phyloP scores from a whole-genome alignment of 1,284 basidiomycete genomes.

The Retiboletus flavoniger region DNA sequence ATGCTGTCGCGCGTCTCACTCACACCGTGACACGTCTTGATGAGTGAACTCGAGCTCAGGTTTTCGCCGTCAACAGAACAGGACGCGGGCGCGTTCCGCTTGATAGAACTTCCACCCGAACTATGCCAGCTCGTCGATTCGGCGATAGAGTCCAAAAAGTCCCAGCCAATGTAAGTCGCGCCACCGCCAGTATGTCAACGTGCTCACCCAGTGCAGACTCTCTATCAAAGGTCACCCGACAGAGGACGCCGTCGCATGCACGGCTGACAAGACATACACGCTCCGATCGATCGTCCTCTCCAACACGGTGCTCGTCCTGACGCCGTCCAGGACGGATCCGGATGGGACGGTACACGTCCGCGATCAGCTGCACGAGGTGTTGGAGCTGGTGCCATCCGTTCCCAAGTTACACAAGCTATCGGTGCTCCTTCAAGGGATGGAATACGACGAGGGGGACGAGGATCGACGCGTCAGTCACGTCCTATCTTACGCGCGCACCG shows the following conservation, averaged over 20 bases:
- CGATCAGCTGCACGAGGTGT: conserved; percentile 71
- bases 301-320: conserved; percentile 78
- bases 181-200: neutral
- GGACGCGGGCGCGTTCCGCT: conserved; percentile 55
- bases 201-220: conserved; percentile 45
- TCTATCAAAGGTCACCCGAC: conserved; percentile 76
- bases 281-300: conserved; percentile 82
- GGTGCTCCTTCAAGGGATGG: conserved; percentile 57
- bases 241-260: conserved; percentile 90
- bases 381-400: conserved; percentile 73
- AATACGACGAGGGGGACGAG: conserved; percentile 66
- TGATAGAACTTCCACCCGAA: conserved; percentile 68
- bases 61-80: conserved; percentile 50
- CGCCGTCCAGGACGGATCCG: conserved; percentile 44
- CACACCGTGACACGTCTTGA: neutral
- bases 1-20: neutral
- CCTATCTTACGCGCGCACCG: neutral
- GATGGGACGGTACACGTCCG: conserved; percentile 55
- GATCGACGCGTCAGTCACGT: conserved; percentile 36
- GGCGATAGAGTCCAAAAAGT: conserved; percentile 33
- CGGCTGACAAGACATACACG: conserved; percentile 71
- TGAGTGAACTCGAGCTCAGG: conserved; percentile 41
- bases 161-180: conserved; percentile 21
- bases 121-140: conserved; percentile 53
- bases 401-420: conserved; percentile 73